Evolutionary conservation across 179 eudicot genomes (phyloP).

Genomic region (Nepenthes alata): DNA sequence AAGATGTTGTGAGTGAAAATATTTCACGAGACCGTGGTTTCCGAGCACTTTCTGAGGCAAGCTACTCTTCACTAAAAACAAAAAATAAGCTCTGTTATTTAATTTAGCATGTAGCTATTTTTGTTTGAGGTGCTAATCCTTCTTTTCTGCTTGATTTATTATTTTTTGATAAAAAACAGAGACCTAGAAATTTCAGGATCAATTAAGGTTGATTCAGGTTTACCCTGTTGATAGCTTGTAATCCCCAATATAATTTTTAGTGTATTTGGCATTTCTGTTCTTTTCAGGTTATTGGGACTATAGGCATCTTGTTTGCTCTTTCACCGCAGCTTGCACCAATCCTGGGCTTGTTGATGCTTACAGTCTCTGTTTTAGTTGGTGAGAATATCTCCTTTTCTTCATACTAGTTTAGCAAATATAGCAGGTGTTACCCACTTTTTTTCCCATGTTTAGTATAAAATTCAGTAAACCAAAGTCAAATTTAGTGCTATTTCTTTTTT

Average conservation of each 20-base stretch:
- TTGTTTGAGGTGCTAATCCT: slow-evolving; percentile 2
- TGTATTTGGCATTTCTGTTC: slow-evolving; percentile 8
- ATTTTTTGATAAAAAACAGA: background rate
- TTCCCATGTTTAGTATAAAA: no score
- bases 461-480: no score
- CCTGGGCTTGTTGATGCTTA: slow-evolving; percentile 70
- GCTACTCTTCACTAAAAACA: slow-evolving; percentile 53
- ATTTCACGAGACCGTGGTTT: slow-evolving; percentile 95
- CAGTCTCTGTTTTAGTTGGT: slow-evolving; percentile 78
- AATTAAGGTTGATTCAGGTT: background rate
- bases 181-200: background rate
- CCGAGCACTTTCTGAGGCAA: slow-evolving; percentile 98
- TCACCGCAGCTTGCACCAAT: slow-evolving; percentile 91
- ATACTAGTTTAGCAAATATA: background rate
- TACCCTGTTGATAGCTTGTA: no score
- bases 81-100: slow-evolving; percentile 44
- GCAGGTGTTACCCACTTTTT: background rate
- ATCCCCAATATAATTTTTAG: background rate
- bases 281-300: slow-evolving; percentile 78
- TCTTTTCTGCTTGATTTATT: background rate
- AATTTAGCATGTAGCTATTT: slow-evolving; percentile 14
- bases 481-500: no score
- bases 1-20: slow-evolving; percentile 74
- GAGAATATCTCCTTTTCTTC: slow-evolving; percentile 10
- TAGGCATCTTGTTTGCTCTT: slow-evolving; percentile 64